Conservation (phyloP, 2,329 filamentous ascomycete species). For the Aspergillus eucalypticola region DNA sequence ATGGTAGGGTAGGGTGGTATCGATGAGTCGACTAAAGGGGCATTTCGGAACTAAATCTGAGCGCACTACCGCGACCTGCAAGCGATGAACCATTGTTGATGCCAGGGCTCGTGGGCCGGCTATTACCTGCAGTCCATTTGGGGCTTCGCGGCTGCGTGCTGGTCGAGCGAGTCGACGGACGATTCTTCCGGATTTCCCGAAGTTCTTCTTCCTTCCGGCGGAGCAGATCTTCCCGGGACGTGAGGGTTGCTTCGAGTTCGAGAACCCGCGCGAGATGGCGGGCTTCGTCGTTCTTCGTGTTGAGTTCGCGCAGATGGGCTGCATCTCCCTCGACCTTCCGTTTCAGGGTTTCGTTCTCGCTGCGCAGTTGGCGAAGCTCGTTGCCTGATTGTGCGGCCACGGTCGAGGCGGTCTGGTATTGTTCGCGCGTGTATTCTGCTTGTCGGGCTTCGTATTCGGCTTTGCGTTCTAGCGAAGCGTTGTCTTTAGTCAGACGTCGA, state of each 20-base stretch:
- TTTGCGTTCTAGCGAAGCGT: slow-evolving; percentile 37
- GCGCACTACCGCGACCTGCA: slow-evolving; percentile 37
- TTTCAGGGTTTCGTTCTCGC: slow-evolving; percentile 40
- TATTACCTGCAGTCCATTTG: slow-evolving; percentile 36
- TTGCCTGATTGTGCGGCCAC: slow-evolving; percentile 44
- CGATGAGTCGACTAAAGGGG: slow-evolving; percentile 20
- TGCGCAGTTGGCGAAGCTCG: slow-evolving; percentile 40
- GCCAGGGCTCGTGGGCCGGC: slow-evolving; percentile 45
- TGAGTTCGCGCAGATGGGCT: slow-evolving; percentile 40
- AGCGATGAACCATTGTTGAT: slow-evolving; percentile 33
- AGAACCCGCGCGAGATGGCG: slow-evolving; percentile 39
- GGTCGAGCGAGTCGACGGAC: slow-evolving; percentile 44
- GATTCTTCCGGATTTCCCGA: slow-evolving; percentile 46
- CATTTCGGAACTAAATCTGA: slow-evolving; percentile 44
- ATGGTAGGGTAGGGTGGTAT: neutral
- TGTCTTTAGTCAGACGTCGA: slow-evolving; percentile 38
- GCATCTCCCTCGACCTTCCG: slow-evolving; percentile 41
- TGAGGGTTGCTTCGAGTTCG: slow-evolving; percentile 41
- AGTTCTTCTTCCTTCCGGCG: slow-evolving; percentile 48
- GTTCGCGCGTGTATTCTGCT: slow-evolving; percentile 48
- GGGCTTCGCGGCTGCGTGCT: slow-evolving; percentile 47
- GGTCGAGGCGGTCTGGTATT: slow-evolving; percentile 50
- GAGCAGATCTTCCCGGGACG: slow-evolving; percentile 41
- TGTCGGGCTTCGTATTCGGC: slow-evolving; percentile 46
- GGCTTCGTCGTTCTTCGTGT: slow-evolving; percentile 34